Percentiles rank a stretch among this genome's conserved stretches.
Conservation (phyloP, 2,329 filamentous ascomycete genomes). For the Zasmidium citrigriseum region DNA sequence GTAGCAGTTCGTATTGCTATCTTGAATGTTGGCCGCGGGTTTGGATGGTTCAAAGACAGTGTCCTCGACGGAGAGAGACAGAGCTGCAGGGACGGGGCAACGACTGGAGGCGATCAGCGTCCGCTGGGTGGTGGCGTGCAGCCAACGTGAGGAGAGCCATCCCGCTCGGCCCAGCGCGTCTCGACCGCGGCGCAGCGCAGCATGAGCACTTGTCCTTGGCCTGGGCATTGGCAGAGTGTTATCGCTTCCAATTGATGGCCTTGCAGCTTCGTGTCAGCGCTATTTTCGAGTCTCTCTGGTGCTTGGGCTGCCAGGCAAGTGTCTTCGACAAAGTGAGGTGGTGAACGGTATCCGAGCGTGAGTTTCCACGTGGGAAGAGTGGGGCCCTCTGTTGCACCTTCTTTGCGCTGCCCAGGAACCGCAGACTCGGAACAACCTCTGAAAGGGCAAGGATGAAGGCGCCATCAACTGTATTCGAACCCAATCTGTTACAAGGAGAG, state of each 20-base stretch:
- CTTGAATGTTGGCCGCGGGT: neutral
- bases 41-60: neutral
- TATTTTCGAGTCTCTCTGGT: neutral
- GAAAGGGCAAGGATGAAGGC: neutral
- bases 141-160: neutral
- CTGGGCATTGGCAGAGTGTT: neutral
- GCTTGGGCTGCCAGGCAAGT: neutral
- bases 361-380: conserved; percentile 1
- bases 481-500: neutral
- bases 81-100: neutral
- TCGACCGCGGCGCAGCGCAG: conserved; percentile 5
- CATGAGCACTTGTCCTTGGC: neutral
- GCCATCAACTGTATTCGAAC: neutral
- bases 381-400: too few relatives aligned
- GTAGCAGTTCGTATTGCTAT: neutral
- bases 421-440: neutral
- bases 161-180: neutral
- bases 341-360: conserved; percentile 1
- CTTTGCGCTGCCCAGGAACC: neutral
- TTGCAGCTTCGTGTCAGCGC: neutral
- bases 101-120: neutral
- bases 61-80: neutral
- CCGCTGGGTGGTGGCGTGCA: neutral
- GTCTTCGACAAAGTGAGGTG: neutral
- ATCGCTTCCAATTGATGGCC: neutral